These are phyloP conservation scores for Barnettozyma sucrosica DNA, from an alignment of 805 yeast species.

Conservation along the genomic window DNA sequence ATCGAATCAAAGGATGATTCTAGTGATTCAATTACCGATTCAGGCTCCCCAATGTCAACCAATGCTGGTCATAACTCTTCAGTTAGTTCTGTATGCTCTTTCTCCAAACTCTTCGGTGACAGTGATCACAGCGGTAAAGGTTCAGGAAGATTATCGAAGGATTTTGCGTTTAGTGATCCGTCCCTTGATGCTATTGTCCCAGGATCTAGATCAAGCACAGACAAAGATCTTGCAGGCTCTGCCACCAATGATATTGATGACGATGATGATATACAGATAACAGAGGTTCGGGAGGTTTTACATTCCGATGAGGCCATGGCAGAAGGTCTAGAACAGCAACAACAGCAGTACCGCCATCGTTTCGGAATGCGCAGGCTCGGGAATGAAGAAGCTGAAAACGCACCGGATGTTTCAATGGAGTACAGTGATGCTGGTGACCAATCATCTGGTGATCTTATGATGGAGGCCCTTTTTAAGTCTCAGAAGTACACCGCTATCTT, in stretches of 20 bases:
- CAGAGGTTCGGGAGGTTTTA: slow-evolving; percentile 32
- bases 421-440: slow-evolving; percentile 2
- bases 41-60: neutral
- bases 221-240: neutral
- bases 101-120: slow-evolving; percentile 9
- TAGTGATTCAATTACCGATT: slow-evolving; percentile 5
- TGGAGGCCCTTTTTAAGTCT: slow-evolving; percentile 36
- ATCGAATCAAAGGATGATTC: slow-evolving; percentile 2
- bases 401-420: neutral
- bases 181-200: slow-evolving; percentile 6
- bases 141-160: neutral
- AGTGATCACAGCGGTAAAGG: slow-evolving; percentile 4
- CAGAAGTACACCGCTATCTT: slow-evolving; percentile 31
- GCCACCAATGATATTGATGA: slow-evolving; percentile 5
- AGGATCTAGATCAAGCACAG: neutral
- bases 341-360: neutral
- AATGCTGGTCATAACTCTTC: neutral
- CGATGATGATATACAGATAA: slow-evolving; percentile 34
- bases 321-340: neutral
- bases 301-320: neutral
- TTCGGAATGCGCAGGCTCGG: neutral
- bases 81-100: slow-evolving; percentile 10
- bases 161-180: slow-evolving; percentile 4
- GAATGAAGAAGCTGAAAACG: neutral
- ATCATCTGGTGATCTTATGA: slow-evolving; percentile 31